Base-by-base conservation (phyloP, 2,329 filamentous ascomycete genomes). In the Diplodia seriata region DNA sequence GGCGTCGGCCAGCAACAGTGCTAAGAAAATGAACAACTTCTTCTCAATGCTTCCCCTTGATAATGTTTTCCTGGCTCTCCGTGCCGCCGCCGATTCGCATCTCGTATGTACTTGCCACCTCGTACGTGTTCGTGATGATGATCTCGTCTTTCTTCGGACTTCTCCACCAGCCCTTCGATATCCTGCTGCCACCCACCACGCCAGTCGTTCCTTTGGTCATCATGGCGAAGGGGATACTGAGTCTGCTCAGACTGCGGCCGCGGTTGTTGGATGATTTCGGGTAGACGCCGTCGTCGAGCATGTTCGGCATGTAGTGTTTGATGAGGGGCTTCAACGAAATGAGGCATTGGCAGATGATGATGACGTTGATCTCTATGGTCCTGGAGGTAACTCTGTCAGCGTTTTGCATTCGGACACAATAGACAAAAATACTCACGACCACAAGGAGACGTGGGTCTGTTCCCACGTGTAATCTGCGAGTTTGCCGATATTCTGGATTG, bases 291-390 rank as follows among this genome's bases (percentile, higher is more conserved):
- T 85, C 82, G 63, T 81, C 80, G 54, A 87, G 81, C 73, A 86
- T 74, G 53, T 79, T 79, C 6, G 85, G 85, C 56, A 85, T 70
- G 61, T 86, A 79, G 12, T 83, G 78, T 38, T 91, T 86, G 68
- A 93, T 87, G 5, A 97, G 82, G 4, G 93, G 92, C 75, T 96
- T 97, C 64, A 96, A 81, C 0, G 90, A 93, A 6, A 93, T 93
- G 26, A 96, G 90, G 73, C 92, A 95, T 50, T 90, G 92, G 74
- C 91, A 94, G 62, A 91, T 89, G 71, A 96, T 92, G 18, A 91
- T 92, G 1, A 94, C 84, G 71, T 95, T 94, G 72, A 96, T 91
- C 77, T 97, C 93, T 67, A 97, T 87, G 14, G 90, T 31, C 12
- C 64, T 67, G 29, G 11, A 29, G 11, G 18, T 8, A 20, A 20